Evolutionary conservation across 352 stramenopile species (phyloP), one percentile per base, ranked within the genome.

Genomic region (Globisporangium radiosum): DNA sequence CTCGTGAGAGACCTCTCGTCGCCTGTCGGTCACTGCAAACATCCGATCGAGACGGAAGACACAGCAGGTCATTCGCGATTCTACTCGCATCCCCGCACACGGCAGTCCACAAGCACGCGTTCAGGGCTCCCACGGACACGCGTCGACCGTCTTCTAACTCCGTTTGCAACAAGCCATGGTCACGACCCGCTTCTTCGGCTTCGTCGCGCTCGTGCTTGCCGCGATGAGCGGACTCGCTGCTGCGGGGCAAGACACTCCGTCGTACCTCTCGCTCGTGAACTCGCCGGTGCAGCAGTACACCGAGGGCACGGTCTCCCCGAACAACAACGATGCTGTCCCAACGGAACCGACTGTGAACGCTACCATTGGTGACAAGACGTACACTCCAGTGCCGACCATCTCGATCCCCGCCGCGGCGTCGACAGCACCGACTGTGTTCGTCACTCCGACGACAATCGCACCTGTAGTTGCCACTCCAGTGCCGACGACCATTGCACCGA

Each of bases 111-210:
- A 17, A 8, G 44, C 33, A 14, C 37, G 14, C 3, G 25, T 25
- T 44, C 50, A 43, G 25, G 25, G 39, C 39, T 43, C 39, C 7
- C 39, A 43, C 39, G 25, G 25, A 33, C 25, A 33, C 25, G 25
- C 25, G 25, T 33, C 25, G 25, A 44, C 40, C 40, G 11, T 8
- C 40, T 44, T 44, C 40, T 2, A 44, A 4, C 40, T 44, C 40
- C 11, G 1, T 44, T 44, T n/a, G 40, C 7, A 2, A 8, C 47
- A 25, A 36, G 47, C 37, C 4, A 58, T 60, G 56, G 56, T 60
- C 47, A 54, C 52, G 56, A 55, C 56, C 1, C 36, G 56, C 56
- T 60, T 60, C 47, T 19, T 60, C 9, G 13, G 56, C 10, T 49
- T 60, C 17, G 15, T 60, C 25, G 56, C 47, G 37, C 45, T 33